These are phyloP conservation scores for Phytophthora hybrid DNA, from an alignment of 352 stramenopile species.

Conservation along the genomic window DNA sequence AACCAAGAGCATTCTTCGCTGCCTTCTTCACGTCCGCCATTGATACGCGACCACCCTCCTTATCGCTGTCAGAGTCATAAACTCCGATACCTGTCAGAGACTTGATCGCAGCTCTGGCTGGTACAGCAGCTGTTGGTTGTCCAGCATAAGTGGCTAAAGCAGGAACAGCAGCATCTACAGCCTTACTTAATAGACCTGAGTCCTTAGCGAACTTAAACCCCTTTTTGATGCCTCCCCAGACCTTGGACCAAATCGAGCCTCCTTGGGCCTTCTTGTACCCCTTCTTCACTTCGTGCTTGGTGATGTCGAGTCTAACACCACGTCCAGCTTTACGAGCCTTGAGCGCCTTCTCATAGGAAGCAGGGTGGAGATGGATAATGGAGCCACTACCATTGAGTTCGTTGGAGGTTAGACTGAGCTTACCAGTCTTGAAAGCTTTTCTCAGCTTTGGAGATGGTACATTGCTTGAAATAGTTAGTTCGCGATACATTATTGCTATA, in stretches of 20 bases:
- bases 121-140: too few relatives aligned
- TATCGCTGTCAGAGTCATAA: slow-evolving; percentile 1
- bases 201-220: slow-evolving; percentile 8
- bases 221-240: neutral
- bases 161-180: neutral
- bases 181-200: neutral
- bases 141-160: neutral
- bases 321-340: neutral
- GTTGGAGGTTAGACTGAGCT: neutral
- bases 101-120: neutral
- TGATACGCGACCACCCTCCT: neutral
- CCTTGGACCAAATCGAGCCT: neutral
- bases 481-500: too few relatives aligned
- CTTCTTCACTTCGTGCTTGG: neutral
- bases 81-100: neutral
- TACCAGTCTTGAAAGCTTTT: neutral
- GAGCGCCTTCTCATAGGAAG: neutral
- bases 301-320: too few relatives aligned
- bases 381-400: neutral
- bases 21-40: neutral
- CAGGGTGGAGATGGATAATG: neutral
- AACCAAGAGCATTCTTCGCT: too few relatives aligned
- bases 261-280: neutral
- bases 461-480: too few relatives aligned
- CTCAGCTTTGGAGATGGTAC: too few relatives aligned